Percentiles rank a stretch among this genome's conserved stretches.
Conservation (phyloP, 164 flowering plant species). For the Nymphaea colorata region DNA sequence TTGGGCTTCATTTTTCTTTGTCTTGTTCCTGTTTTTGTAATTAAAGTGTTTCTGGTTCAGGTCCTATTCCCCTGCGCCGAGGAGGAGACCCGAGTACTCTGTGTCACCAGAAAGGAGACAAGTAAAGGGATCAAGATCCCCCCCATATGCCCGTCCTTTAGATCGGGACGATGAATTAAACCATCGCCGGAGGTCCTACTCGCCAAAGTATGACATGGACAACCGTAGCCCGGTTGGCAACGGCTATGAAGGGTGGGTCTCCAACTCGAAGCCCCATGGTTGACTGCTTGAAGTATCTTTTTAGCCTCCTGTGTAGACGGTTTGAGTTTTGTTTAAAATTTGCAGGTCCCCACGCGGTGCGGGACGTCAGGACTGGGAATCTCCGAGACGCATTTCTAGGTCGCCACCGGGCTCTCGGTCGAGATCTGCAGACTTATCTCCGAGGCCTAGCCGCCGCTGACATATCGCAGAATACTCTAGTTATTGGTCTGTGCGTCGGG, state of each 20-base stretch:
- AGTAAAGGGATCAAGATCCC: conserved; percentile 35
- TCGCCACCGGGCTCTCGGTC: conserved; percentile 78
- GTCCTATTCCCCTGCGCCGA: conserved; percentile 59
- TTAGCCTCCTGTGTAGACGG: no score
- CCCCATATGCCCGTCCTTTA: no score
- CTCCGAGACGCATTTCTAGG: conserved; percentile 32
- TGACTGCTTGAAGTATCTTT: no score
- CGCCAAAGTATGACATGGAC: conserved; percentile 31
- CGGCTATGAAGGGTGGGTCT: conserved; percentile 36
- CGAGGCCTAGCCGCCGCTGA: conserved; percentile 21
- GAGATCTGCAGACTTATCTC: conserved; percentile 57
- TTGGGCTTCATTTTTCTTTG: no score
- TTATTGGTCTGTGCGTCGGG: no score
- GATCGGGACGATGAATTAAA: conserved; percentile 24
- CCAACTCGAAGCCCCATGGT: neutral
- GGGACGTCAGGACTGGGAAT: conserved; percentile 24
- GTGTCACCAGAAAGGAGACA: conserved; percentile 49
- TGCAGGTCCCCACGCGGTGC: conserved; percentile 26
- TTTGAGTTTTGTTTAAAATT: no score
- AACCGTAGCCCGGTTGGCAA: conserved; percentile 24
- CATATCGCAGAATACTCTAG: no score
- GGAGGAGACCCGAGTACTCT: conserved; percentile 41
- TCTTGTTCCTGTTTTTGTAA: neutral
- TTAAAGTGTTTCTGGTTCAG: conserved; percentile 16
- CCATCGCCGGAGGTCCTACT: conserved; percentile 32